A percentile compares a stretch with the other conserved stretches of the same genome.
Conservation (phyloP, 2,329 filamentous ascomycete genomes). For the Alternaria viburni region DNA sequence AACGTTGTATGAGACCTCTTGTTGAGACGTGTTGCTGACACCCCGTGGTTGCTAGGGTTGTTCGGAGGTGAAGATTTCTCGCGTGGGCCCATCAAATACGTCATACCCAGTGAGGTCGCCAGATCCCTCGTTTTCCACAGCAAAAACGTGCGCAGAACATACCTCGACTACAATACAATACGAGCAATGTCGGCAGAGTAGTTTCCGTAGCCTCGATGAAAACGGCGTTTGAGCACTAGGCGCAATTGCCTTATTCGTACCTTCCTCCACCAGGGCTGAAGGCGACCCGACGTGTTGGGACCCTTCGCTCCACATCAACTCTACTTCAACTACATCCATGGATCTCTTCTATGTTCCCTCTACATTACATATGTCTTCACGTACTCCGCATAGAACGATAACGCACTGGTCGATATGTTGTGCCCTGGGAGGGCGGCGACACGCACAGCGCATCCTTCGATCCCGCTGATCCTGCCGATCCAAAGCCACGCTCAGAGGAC, state of each 20-base stretch:
- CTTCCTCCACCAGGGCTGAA: slow-evolving; percentile 19
- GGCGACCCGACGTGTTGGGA: slow-evolving; percentile 19
- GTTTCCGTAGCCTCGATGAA: background rate
- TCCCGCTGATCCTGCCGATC: slow-evolving; percentile 10
- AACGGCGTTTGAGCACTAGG: slow-evolving; percentile 9
- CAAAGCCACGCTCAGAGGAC: slow-evolving; percentile 9
- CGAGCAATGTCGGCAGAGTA: slow-evolving; percentile 7
- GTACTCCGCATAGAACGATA: background rate
- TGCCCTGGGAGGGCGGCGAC: slow-evolving; percentile 1
- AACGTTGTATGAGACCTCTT: background rate
- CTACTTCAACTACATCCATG: slow-evolving; percentile 12
- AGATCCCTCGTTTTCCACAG: background rate
- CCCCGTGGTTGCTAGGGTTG: rapidly evolving
- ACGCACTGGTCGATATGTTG: background rate
- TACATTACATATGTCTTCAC: background rate
- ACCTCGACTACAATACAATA: too few species aligned
- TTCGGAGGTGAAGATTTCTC: background rate
- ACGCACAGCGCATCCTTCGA: slow-evolving; percentile 4
- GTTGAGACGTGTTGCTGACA: background rate
- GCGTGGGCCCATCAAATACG: background rate
- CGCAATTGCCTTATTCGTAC: slow-evolving; percentile 14
- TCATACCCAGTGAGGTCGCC: background rate
- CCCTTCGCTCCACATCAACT: slow-evolving; percentile 8
- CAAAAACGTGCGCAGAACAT: background rate
- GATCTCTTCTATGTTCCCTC: background rate